Evolutionary conservation across 2,329 filamentous ascomycete genomes (phyloP), one percentile per base, ranked within the genome.

Genomic region (Colletotrichum salicis): DNA sequence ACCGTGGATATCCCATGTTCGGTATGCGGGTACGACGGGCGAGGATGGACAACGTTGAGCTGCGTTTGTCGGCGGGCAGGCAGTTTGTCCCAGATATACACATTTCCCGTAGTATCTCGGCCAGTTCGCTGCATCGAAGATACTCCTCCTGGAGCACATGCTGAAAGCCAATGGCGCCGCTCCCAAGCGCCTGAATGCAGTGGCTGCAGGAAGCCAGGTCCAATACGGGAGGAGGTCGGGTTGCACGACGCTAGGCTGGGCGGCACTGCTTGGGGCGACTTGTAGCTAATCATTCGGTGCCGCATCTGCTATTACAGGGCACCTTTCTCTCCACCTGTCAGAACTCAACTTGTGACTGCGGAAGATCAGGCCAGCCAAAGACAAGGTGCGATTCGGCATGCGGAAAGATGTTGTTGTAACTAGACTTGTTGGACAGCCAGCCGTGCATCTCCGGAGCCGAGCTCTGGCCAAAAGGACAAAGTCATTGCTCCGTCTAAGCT

Each of bases 141-240:
- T 29, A 19, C 33, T 59, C 55, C 35, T 59, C 27, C 45, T 24
- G 35, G 29, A 29, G 27, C 27, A 19, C 37, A 29, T 52, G 24
- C 35, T 24, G 35, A 19, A n/a, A 35, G 54, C 65, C 54, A 71
- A 64, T 60, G 54, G 55, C 37, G 27, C 52, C 48, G 37, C 58
- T 48, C 27, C 64, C 64, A 63, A 68, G 52, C 41, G 54, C 45
- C 54, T 64, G 65, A 35, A 60, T 24, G 55, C 22, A 60, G 35
- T 60, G 41, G 65, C 60, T 70, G 66, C 65, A 64, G 65, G 41
- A 60, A 62, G 65, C 55, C 60, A 61, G 19, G 51, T 72, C 60
- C 65, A 70, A 64, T 70, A 60, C 35, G 60, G 70, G 59, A 61
- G 59, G 70, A 72, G 59, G 70, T 64, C 70, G 56, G 70, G 70